phyloP scores from a whole-genome alignment of 768 basidiomycete species.

The Podaxis sp. region DNA sequence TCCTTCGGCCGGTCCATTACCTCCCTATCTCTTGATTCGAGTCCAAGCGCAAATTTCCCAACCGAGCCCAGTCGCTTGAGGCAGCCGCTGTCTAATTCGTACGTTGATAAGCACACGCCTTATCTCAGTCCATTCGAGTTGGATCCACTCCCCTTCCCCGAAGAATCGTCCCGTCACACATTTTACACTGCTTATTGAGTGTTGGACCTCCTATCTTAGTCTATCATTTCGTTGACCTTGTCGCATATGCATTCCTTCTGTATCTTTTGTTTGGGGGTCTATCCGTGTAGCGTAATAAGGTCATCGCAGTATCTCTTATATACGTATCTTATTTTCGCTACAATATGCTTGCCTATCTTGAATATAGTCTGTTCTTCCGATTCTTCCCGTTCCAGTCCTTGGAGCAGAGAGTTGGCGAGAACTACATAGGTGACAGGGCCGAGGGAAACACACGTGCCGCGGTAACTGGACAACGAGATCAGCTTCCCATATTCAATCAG shows the following conservation, averaged over 20 bases:
- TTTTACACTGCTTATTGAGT: constrained; percentile 54
- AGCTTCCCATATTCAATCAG: not conserved
- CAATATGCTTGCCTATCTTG: constrained; percentile 9
- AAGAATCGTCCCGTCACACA: constrained; percentile 33
- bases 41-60: constrained; percentile 46
- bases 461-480: not conserved
- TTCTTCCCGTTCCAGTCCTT: not conserved
- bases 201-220: constrained; percentile 27
- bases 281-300: constrained; percentile 13
- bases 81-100: constrained; percentile 54
- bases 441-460: constrained; percentile 1
- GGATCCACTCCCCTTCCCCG: constrained; percentile 70
- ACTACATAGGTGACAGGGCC: not conserved
- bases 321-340: constrained; percentile 14
- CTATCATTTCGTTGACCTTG: constrained; percentile 24
- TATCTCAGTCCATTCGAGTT: constrained; percentile 66
- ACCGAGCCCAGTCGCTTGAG: constrained; percentile 47
- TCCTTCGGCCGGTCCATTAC: constrained; percentile 57
- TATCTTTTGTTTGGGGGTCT: constrained; percentile 12
- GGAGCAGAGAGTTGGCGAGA: not conserved
- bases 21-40: constrained; percentile 50
- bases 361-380: constrained; percentile 10
- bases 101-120: constrained; percentile 57
- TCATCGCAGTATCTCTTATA: not conserved
- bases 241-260: constrained; percentile 18